A percentile compares a stretch with the other conserved stretches of the same genome.
These are phyloP conservation scores for Arthrocladium fulminans DNA, from an alignment of 2,329 filamentous ascomycete species.

Conservation along the genomic window DNA sequence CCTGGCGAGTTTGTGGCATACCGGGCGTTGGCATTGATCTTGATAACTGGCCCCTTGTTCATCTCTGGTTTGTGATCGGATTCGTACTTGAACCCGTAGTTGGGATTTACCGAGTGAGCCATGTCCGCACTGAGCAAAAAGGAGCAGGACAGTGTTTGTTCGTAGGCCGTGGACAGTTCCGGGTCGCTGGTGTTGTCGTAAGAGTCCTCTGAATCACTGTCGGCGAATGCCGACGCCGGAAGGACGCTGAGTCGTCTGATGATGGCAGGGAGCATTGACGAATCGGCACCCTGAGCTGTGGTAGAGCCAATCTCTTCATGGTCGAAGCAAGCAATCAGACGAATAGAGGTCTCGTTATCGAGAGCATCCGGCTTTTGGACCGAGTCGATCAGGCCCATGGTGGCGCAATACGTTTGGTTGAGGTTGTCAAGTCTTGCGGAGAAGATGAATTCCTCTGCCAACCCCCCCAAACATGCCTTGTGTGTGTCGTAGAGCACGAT, in stretches of 20 bases:
- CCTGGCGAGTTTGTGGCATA: slow-evolving; percentile 96
- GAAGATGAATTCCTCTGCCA: slow-evolving; percentile 92
- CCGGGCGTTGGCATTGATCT: slow-evolving; percentile 93
- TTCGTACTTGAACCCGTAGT: slow-evolving; percentile 90
- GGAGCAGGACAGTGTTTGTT: slow-evolving; percentile 82
- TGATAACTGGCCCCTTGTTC: slow-evolving; percentile 94
- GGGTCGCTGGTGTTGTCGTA: slow-evolving; percentile 54
- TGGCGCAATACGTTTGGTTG: slow-evolving; percentile 90
- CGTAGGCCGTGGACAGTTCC: slow-evolving; percentile 70
- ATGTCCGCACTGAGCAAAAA: slow-evolving; percentile 96
- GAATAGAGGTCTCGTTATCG: slow-evolving; percentile 69
- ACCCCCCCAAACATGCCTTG: slow-evolving; percentile 74
- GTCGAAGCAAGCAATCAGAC: slow-evolving; percentile 90
- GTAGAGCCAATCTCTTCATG: slow-evolving; percentile 94
- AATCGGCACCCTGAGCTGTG: slow-evolving; percentile 88
- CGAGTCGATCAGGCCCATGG: slow-evolving; percentile 76
- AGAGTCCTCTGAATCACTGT: slow-evolving; percentile 48
- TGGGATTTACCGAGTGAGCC: slow-evolving; percentile 93
- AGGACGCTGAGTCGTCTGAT: slow-evolving; percentile 71
- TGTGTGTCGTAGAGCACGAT: slow-evolving; percentile 96
- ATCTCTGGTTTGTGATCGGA: slow-evolving; percentile 82
- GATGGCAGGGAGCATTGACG: slow-evolving; percentile 79
- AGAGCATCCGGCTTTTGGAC: slow-evolving; percentile 56
- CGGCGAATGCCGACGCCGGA: not conserved
- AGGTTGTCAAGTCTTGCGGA: slow-evolving; percentile 93